Evolutionary conservation across 106 monocot genomes (phyloP).

Genomic region (Dioscorea dumetorum): DNA sequence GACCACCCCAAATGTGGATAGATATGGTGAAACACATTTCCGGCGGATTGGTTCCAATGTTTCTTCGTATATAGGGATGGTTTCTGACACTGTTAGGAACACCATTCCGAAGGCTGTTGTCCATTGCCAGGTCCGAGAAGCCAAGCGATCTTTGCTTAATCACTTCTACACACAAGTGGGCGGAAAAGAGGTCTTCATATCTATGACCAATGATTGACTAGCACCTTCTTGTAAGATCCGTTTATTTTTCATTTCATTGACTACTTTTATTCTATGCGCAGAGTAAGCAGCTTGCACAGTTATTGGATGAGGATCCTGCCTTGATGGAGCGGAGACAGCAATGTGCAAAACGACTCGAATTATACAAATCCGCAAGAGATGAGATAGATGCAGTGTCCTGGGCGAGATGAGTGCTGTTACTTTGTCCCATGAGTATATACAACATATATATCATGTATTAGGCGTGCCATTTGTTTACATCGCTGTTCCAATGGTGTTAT

Average conservation of each 20-base stretch:
- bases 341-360: conserved; percentile 23
- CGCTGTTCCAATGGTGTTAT: no score
- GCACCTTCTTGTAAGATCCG: neutral
- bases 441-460: no score
- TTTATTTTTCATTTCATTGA: neutral
- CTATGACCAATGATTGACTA: neutral
- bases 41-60: conserved; percentile 46
- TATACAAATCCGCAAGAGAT: conserved; percentile 31
- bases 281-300: conserved; percentile 15
- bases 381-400: conserved; percentile 34
- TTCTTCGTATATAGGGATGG: conserved; percentile 48
- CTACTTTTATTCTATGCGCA: neutral
- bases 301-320: conserved; percentile 36
- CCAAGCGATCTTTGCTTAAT: conserved; percentile 53
- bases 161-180: conserved; percentile 59
- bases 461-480: no score
- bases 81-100: conserved; percentile 44
- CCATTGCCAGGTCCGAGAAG: conserved; percentile 68
- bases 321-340: conserved; percentile 31
- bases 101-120: conserved; percentile 63
- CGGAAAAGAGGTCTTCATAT: conserved; percentile 40
- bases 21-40: conserved; percentile 40
- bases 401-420: conserved; percentile 1
- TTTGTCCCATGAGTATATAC: neutral
- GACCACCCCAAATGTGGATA: conserved; percentile 18